Evolutionary conservation across 352 stramenopile genomes (phyloP).

Genomic region (Phytophthora ohioensis): DNA sequence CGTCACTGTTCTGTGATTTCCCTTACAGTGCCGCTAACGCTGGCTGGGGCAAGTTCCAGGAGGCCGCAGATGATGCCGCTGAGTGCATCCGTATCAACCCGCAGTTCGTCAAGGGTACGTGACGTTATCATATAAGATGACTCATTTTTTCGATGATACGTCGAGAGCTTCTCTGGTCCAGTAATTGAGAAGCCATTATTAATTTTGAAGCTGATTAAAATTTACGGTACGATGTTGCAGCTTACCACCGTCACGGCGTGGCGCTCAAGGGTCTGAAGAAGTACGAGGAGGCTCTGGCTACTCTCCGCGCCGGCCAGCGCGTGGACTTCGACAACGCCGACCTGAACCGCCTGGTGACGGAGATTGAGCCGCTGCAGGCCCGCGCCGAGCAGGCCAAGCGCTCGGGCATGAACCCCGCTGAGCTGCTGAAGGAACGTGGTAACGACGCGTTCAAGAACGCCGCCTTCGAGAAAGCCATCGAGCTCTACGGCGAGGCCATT

Average conservation of each 20-base stretch:
- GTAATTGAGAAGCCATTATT: slow-evolving; percentile 18
- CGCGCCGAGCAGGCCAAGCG: slow-evolving; percentile 70
- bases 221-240: slow-evolving; percentile 34
- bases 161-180: neutral
- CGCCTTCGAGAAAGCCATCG: slow-evolving; percentile 92
- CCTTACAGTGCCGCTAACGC: slow-evolving; percentile 68
- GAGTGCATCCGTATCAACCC: slow-evolving; percentile 93
- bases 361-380: slow-evolving; percentile 85
- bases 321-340: slow-evolving; percentile 90
- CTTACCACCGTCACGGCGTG: slow-evolving; percentile 94
- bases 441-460: slow-evolving; percentile 95
- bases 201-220: slow-evolving; percentile 20
- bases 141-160: slow-evolving; percentile 9
- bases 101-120: slow-evolving; percentile 93
- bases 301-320: slow-evolving; percentile 74
- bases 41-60: slow-evolving; percentile 70
- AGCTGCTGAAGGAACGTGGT: slow-evolving; percentile 94
- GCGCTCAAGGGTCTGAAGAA: slow-evolving; percentile 91
- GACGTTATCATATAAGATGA: slow-evolving; percentile 11
- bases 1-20: neutral
- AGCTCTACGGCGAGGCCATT: slow-evolving; percentile 94
- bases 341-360: slow-evolving; percentile 80
- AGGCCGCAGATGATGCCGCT: slow-evolving; percentile 89
- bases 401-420: slow-evolving; percentile 77
- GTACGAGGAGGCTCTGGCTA: slow-evolving; percentile 82